Percentiles rank a stretch among this genome's conserved stretches.
Conservation (phyloP, 139 green algal species). For the Pleodorina starrii region DNA sequence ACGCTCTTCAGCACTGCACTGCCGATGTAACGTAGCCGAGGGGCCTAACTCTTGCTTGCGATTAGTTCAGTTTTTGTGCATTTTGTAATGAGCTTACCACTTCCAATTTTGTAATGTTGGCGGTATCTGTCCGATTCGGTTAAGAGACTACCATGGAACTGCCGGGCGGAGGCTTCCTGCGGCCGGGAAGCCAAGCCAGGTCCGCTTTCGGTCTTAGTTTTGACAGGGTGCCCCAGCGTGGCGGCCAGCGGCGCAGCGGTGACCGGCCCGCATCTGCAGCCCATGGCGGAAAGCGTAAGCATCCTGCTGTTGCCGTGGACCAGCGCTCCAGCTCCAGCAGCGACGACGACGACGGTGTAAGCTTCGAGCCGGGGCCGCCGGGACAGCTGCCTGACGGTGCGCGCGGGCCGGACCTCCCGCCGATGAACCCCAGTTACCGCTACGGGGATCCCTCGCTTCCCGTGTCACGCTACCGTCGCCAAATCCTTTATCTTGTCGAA, state of each 20-base stretch:
- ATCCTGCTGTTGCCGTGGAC: not conserved
- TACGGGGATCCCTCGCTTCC: conserved; percentile 56
- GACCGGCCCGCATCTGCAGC: not conserved
- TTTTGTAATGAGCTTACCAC: too few species aligned
- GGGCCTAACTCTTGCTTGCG: too few species aligned
- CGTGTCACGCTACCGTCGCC: conserved; percentile 43
- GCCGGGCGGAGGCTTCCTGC: conserved; percentile 40
- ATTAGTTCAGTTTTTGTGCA: too few species aligned
- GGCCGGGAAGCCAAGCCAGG: conserved; percentile 30
- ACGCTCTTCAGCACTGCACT: too few species aligned
- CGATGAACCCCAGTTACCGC: conserved; percentile 21
- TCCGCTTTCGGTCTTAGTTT: conserved; percentile 54
- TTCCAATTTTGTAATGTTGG: too few species aligned
- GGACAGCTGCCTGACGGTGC: not conserved
- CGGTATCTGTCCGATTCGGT: too few species aligned
- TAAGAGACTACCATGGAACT: not conserved
- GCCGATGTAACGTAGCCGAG: too few species aligned
- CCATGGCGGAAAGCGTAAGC: not conserved
- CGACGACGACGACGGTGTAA: not conserved
- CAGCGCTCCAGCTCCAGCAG: not conserved
- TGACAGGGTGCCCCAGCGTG: not conserved
- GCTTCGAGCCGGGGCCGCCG: not conserved
- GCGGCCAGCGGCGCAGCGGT: not conserved
- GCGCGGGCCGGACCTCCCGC: conserved; percentile 9
- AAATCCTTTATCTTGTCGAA: conserved; percentile 90